phyloP scores from a whole-genome alignment of 352 stramenopile genomes.

The Globisporangium heterothallicum region DNA sequence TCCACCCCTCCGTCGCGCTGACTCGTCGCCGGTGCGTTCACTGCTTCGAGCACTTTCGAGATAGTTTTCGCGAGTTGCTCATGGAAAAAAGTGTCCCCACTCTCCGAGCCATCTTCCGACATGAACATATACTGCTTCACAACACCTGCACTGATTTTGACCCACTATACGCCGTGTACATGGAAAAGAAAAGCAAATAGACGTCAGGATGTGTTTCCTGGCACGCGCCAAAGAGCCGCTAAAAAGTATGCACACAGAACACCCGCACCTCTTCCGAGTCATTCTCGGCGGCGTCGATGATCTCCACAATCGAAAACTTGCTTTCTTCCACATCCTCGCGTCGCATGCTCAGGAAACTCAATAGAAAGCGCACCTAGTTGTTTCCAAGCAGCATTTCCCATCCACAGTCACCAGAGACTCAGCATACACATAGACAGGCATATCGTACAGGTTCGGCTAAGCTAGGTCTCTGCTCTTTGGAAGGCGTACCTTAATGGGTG shows the following conservation, averaged over 20 bases:
- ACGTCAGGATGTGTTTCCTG: no score
- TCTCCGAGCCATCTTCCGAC: conserved; percentile 24
- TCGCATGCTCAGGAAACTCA: conserved; percentile 63
- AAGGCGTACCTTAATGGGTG: conserved; percentile 60
- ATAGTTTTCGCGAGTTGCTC: conserved; percentile 41
- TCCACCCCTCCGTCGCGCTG: conserved; percentile 24
- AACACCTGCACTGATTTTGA: conserved; percentile 50
- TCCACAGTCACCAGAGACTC: no score
- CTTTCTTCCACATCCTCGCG: conserved; percentile 42
- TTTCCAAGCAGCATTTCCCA: not conserved
- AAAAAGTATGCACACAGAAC: not conserved
- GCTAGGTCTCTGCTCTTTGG: no score
- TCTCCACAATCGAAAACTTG: conserved; percentile 39
- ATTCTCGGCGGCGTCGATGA: conserved; percentile 48
- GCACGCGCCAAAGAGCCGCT: no score
- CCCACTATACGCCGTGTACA: conserved; percentile 36
- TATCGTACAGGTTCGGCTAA: no score
- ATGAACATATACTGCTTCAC: conserved; percentile 71
- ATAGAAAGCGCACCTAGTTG: conserved; percentile 43
- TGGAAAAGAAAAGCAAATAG: no score
- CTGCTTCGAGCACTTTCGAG: conserved; percentile 33
- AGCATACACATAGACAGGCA: no score
- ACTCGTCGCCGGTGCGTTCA: conserved; percentile 16
- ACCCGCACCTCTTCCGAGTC: conserved; percentile 50
- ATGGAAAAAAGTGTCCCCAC: conserved; percentile 59